Evolutionary conservation across 2,329 filamentous ascomycete genomes (phyloP).

Genomic region (Pyrenophora graminea): DNA sequence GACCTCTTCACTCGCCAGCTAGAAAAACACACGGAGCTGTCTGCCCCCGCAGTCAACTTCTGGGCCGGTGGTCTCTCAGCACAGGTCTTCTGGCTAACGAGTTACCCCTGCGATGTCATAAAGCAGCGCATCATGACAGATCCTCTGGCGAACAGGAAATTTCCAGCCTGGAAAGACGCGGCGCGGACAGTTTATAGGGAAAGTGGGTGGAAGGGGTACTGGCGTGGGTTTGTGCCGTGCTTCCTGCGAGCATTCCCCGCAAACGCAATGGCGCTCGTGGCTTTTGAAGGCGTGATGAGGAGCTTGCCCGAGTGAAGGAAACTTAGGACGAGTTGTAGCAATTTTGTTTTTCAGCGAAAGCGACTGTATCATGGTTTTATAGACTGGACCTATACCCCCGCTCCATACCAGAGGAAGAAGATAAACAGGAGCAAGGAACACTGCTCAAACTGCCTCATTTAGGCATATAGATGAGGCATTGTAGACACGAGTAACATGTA

Average conservation of each 20-base stretch:
- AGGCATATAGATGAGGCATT: too few species aligned
- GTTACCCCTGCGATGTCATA: constrained; percentile 89
- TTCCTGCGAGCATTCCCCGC: constrained; percentile 93
- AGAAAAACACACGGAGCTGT: constrained; percentile 68
- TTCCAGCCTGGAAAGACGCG: constrained; percentile 77
- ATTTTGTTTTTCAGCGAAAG: neutral
- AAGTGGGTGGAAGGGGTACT: constrained; percentile 78
- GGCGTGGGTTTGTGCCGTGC: constrained; percentile 89
- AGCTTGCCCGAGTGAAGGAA: constrained; percentile 37
- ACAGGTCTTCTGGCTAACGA: constrained; percentile 91
- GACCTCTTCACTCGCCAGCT: constrained; percentile 77
- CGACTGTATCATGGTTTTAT: neutral
- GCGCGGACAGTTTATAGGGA: constrained; percentile 77
- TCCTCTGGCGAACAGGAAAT: constrained; percentile 70
- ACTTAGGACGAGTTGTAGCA: neutral
- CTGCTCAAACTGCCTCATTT: too few species aligned
- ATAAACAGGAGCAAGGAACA: too few species aligned
- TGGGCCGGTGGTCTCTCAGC: constrained; percentile 94
- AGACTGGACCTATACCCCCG: too few species aligned
- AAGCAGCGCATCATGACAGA: constrained; percentile 99
- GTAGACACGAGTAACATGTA: too few species aligned
- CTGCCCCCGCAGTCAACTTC: constrained; percentile 85
- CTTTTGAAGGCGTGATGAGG: constrained; percentile 91
- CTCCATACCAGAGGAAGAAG: too few species aligned
- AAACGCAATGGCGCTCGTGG: constrained; percentile 90